Base-by-base conservation (phyloP, 768 basidiomycete genomes). In the Mycena alexandri region DNA sequence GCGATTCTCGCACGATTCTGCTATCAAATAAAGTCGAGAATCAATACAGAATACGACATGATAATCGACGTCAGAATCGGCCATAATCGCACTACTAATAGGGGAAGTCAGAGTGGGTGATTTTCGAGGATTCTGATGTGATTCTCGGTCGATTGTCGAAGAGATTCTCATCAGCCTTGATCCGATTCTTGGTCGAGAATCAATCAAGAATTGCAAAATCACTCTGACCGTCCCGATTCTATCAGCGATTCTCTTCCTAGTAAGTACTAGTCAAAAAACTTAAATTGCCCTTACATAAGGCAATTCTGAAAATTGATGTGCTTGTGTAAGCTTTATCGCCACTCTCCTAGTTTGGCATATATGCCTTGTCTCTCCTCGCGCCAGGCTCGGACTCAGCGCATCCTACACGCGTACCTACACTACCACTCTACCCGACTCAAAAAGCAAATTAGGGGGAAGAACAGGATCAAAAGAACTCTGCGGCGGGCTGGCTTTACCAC, bases 291-390 rank as follows among this genome's bases (percentile, higher is more conserved):
- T 38, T 50, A 41, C 50, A 42, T 44, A 21, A 61, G 51, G 29
- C 47, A 50, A 11, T 24, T 8, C 16, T 16, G 7, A 42, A 22
- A 6, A 3, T 50, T 25, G 24, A 19, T 29, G n/a, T 29, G 29
- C 29, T 29, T 29, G 29, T 29, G 29, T 29, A 3, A 29, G 29
- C 29, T 29, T 29, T 29, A n/a, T 22, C 29, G 10, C 12, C 60
- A 5, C 38, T n/a, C 22, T 3, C 38, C 12, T 8, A 11, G 14
- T 14, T 2, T 2, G 5, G 14, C 33, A 50, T 25, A 12, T 21
- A 63, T 63, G 62, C 21, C 62, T 47, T 42, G 62, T 4, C 21
- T 63, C 16, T 47, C 62, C 16, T 47, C 62, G 34, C 62, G 62
- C 53, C 62, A 63, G 62, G 53, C 62, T 8, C 43, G 62, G 33